phyloP scores from a whole-genome alignment of 2,329 filamentous ascomycete species.

The Fusarium pseudoanthophilum region DNA sequence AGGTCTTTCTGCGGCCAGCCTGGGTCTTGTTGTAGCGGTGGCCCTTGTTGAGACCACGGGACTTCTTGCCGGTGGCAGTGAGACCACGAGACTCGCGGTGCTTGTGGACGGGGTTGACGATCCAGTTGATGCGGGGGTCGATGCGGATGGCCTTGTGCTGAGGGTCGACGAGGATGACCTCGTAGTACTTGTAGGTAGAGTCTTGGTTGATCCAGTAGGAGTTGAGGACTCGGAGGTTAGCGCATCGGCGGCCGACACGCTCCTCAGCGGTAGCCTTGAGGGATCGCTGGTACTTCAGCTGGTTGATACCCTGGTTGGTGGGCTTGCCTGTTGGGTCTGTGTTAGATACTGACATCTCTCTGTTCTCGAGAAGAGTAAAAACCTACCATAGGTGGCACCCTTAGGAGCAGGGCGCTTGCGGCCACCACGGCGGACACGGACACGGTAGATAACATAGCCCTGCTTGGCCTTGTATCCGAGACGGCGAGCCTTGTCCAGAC shows the following conservation, averaged over 20 bases:
- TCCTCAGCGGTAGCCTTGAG: conserved; percentile 98
- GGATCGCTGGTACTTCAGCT: conserved; percentile 99
- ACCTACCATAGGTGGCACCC: conserved; percentile 98
- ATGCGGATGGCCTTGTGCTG: conserved; percentile 99
- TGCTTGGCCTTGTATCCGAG: conserved; percentile 99
- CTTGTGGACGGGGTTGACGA: conserved; percentile 99
- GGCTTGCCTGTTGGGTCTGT: conserved; percentile 81
- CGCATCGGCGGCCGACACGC: conserved; percentile 98
- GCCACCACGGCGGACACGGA: conserved; percentile 97
- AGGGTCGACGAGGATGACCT: conserved; percentile 99
- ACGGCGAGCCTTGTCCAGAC: conserved; percentile 99
- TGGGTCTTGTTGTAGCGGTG: conserved; percentile 99
- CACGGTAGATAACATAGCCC: conserved; percentile 99
- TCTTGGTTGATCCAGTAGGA: conserved; percentile 99
- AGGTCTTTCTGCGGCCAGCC: conserved; percentile 98
- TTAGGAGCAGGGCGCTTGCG: conserved; percentile 96
- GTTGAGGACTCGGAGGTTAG: conserved; percentile 99
- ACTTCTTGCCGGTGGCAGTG: conserved; percentile 99
- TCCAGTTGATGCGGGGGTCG: conserved; percentile 99
- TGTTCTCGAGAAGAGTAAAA: not conserved
- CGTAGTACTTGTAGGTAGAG: conserved; percentile 99
- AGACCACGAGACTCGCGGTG: conserved; percentile 98
- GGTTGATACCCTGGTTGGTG: conserved; percentile 99
- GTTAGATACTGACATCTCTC: conserved; percentile 35
- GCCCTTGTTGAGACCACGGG: conserved; percentile 98